phyloP scores from a whole-genome alignment of 768 basidiomycete species.

The Candolleomyces aberdarensis region DNA sequence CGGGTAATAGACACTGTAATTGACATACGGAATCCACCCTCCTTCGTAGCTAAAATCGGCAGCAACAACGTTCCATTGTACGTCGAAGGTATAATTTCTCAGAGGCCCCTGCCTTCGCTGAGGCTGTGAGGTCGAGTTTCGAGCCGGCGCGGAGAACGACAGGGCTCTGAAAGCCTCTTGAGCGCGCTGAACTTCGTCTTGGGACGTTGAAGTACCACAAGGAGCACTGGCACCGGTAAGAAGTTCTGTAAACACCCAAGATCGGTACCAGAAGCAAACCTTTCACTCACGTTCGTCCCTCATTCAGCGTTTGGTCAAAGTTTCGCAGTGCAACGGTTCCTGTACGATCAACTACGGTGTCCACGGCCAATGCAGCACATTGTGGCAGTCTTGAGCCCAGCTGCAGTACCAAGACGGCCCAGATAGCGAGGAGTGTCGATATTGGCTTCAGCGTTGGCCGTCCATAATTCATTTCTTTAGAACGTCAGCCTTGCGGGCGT shows the following conservation, averaged over 20 bases:
- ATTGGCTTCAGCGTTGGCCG: too few species aligned
- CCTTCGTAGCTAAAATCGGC: constrained; percentile 12
- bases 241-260: background rate
- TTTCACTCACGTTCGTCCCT: background rate
- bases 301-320: too few species aligned
- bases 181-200: constrained; percentile 25
- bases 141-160: constrained; percentile 20
- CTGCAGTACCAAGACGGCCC: too few species aligned
- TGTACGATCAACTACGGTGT: too few species aligned
- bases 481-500: too few species aligned
- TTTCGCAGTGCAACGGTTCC: too few species aligned
- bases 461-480: too few species aligned
- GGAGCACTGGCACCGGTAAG: background rate
- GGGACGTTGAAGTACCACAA: constrained; percentile 35
- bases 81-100: constrained; percentile 10
- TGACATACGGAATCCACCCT: constrained; percentile 19
- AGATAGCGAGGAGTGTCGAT: too few species aligned
- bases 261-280: background rate
- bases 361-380: too few species aligned
- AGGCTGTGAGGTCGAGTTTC: background rate
- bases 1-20: background rate
- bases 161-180: constrained; percentile 37
- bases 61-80: constrained; percentile 14
- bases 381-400: too few species aligned
- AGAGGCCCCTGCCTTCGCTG: background rate